Base-by-base conservation (phyloP, 169 alveolate genomes). In the Plasmodium billcollinsi region DNA sequence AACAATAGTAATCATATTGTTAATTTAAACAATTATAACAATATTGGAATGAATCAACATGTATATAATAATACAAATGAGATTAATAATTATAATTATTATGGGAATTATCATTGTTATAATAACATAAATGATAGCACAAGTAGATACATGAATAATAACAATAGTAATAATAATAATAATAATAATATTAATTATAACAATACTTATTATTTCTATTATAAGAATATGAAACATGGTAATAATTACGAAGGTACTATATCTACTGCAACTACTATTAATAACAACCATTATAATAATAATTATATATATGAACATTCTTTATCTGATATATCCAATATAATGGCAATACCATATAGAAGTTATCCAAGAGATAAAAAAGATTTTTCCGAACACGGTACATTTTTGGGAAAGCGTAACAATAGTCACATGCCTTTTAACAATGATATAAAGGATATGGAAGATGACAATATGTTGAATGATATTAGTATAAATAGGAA, bases 171-270 rank as follows among this genome's bases (percentile, higher is more conserved):
- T 24, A 29, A 2, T 56, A 73, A 14, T 54, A 73, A 56, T 73
- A 61, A 8, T n/a, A 73, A 56, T 54, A 39, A 52, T 54, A 72
- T 29, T 72, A 73, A 29, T 56, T n/a, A 39, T 73, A 24, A 54
- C 39, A 70, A 73, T 39, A 49, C 5, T 12, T 47, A 21, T 45
- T 11, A 73, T 29, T 15, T 15, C 15, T 24, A 18, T 24, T 56
- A 7, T 56, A 73, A n/a, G 58, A 73, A 56, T 73, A 61, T n/a
- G 18, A 73, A 73, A 73, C 71, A 52, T 54, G 58, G 56, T 73
- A 73, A 18, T 56, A 33, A 39, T 73, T 52, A 54, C 29, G 86
- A 73, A 54, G 18, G n/a, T 9, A 11, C 49, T 45, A 24, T 26
- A 18, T 11, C 21, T 18, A 54, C 49, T 49, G 62, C 24, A 12